Evolutionary conservation across 108 stramenopile species (phyloP), one percentile per base, ranked within the genome.

Genomic region (Licmophora abbreviata): DNA sequence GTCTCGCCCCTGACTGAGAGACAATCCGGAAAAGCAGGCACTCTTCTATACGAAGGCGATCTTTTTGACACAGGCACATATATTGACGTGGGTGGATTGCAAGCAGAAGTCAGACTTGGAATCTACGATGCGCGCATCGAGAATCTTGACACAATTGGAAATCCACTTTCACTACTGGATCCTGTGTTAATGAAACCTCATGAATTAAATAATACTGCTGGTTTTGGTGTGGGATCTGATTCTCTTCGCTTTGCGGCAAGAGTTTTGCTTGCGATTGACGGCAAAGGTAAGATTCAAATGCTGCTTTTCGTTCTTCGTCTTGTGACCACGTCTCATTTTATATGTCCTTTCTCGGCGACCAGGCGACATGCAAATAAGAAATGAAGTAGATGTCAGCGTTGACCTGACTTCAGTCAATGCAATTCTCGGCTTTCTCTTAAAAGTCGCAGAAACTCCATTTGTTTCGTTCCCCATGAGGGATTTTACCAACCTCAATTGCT

Each of bases 401-500:
- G 49, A 48, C 44, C 32, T 74, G 30, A 50, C 56, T 26, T 58
- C 20, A 20, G 29, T 58, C 17, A 29, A 26, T 17, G 21, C 74
- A 18, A 18, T 81, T 31, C 17, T 77, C 17, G 56, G 50, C 18
- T 15, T 64, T 8, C 63, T 84, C 36, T 35, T 62, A 9, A 58
- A 80, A 56, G 67, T 88, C 18, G 51, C 69, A 11, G 73, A 71
- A 18, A 10, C 40, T 1, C 36, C 64, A 11, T 77, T 88, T 14
- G 29, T 77, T 12, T 31, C 54, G 14, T 84, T 88, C 29, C 88
- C 84, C 0, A 46, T 90, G 10, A 51, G 63, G 23, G 75, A 75
- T 52, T 24, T 76, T 1, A 42, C 73, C 35, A 73, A 90, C 54
- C 10, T 76, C 4, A 53, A 90, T 44, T 90, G 88, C 52, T 90